Evolutionary conservation across 1,284 basidiomycete genomes (phyloP), one percentile per base, ranked within the genome.

Genomic region (Dichomitus squalens): DNA sequence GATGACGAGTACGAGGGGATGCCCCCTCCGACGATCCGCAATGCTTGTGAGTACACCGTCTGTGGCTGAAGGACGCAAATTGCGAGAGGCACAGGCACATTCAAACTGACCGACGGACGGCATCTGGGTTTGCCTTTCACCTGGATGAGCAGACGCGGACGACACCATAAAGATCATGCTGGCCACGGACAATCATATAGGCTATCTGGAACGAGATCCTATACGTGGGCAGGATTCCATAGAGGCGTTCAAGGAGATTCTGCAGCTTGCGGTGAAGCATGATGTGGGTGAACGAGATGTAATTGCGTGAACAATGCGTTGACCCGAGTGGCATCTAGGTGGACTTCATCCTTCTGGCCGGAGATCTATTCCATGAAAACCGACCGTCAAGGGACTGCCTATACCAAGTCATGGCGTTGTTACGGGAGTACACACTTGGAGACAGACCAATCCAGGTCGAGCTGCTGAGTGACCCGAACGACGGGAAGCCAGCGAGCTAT

Each of bases 331-430:
- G 25, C 11, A 33, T 29, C 23, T 63, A 95, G 92, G 95, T 96
- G 50, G 95, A 98, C 75, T 93, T 97, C 69, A 83, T 99, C 54
- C 83, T 99, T 2, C 85, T 98, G 1, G 96, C 92, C 12, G 96
- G 97, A 9, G 97, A 99, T 73, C 79, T 99, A 7, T 99, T 99
- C 70, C 97, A 99, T 72, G 97, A 99, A 69, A 99, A 99, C 73
- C 86, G 95, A 61, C 97, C 97, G 0, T 94, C 93, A 29, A 78
- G 96, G 65, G 91, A 95, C 40, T 93, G 92, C 60, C 74, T 99
- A 55, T 96, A 93, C 73, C 87, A 93, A 70, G 90, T 89, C 1
- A 93, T 95, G 69, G 93, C 93, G 0, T 78, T 98, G 8, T 76
- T 99, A 55, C 86, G 97, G 52, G 93, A 99, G 75, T 95, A 92